These are phyloP conservation scores for Scleromitrula shiraiana DNA, from an alignment of 2,329 filamentous ascomycete genomes.

Conservation along the genomic window DNA sequence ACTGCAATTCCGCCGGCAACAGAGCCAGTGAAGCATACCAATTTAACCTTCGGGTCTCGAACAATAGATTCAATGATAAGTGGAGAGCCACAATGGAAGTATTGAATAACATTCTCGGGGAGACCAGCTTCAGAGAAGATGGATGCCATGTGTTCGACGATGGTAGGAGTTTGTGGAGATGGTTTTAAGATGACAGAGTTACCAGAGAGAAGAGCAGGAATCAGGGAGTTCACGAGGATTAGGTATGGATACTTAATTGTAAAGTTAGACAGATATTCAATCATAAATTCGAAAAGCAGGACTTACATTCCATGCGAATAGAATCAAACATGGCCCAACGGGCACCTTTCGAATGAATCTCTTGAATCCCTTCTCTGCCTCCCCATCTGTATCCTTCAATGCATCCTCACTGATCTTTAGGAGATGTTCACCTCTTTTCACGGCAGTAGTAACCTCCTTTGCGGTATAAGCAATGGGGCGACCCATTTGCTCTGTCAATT, in stretches of 20 bases:
- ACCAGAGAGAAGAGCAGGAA: conserved; percentile 83
- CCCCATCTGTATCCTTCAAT: conserved; percentile 72
- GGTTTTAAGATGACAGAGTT: conserved; percentile 93
- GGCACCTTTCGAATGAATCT: conserved; percentile 84
- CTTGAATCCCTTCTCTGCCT: conserved; percentile 80
- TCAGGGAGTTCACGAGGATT: conserved; percentile 83
- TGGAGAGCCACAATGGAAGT: conserved; percentile 81
- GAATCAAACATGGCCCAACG: conserved; percentile 76
- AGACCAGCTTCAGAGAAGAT: conserved; percentile 76
- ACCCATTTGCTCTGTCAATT: conserved; percentile 93
- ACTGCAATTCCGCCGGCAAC: conserved; percentile 81
- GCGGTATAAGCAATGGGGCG: conserved; percentile 80
- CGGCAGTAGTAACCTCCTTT: conserved; percentile 76
- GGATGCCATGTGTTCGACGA: conserved; percentile 73
- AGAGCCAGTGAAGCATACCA: conserved; percentile 91
- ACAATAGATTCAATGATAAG: conserved; percentile 70
- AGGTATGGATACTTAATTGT: conserved; percentile 76
- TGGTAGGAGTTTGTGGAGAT: conserved; percentile 87
- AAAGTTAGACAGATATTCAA: conserved; percentile 10
- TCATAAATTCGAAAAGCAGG: neutral
- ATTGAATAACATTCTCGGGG: conserved; percentile 77
- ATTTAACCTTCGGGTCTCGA: conserved; percentile 64
- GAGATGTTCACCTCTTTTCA: conserved; percentile 78
- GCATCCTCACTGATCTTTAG: conserved; percentile 74
- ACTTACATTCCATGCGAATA: conserved; percentile 95